Base-by-base conservation (phyloP, 2,329 filamentous ascomycete species). In the Metarhizium rileyi region DNA sequence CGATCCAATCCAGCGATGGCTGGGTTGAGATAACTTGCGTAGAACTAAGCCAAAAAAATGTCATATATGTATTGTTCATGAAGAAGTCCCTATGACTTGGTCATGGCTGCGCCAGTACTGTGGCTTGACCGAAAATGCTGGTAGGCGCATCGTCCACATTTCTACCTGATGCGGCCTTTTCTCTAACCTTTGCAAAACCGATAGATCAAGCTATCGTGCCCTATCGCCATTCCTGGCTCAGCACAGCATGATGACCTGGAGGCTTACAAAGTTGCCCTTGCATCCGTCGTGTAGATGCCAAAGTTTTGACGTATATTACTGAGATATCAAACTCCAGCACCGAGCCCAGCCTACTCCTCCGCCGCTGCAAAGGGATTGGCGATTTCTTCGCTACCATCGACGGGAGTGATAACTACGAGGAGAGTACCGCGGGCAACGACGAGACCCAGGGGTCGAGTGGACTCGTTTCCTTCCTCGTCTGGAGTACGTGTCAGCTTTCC, bases 361-460 rank as follows among this genome's bases (percentile, higher is more conserved):
- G 78, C 74, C 62, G 88, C 82, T 48, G 86, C 74, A 63, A 97
- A 98, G 0, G 93, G 93, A 66, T 98, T 98, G 60, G 86, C 81
- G 61, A 98, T 98, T 69, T 91, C 85, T 70, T 97, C 90, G 70
- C 89, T 96, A 50, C 93, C 93, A 63, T 97, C 90, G 47, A 93
- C 78, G 4, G 93, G 93, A 54, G 88, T 93, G 64, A 98, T 88
- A 54, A 95, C 79, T 36, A 96, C 91, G 49, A 98, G 81, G 44
- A 98, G 75, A 7, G 93, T 97, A 53, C 93, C 93, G 56, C 93
- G 83, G 38, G 89, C 91, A 47, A 95, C 93, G 20, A 95, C 84
- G 45, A 96, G 77, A 47, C 90, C 90, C 20, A 95, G 81, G 18
- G 85, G 79, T 56, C 90, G 81, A 26, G 85, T 85, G 52, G 82